Base-by-base conservation (phyloP, 495 filamentous ascomycete species). In the Aspergillus diversus region DNA sequence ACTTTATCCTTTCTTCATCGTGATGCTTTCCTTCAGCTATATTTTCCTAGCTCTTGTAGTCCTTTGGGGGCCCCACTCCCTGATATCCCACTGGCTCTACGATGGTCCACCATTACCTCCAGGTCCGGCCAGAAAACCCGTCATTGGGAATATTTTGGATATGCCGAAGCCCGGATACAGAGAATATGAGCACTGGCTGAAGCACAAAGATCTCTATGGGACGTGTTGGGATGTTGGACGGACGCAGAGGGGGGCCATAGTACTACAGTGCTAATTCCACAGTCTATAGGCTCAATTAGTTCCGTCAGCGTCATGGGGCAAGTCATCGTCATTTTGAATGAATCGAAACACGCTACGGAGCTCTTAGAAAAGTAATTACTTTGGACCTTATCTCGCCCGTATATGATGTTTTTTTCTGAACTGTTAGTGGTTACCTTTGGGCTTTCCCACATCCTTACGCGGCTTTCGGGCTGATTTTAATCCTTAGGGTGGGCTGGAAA, bases 301-400 rank as follows among this genome's bases (percentile, higher is more conserved):
- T 86, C 82, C 15, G 50, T 85, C 5, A 81, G 68, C 5, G 69
- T 81, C 1, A 47, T 80, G 34, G 81, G 80, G 4, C 69, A 77
- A 62, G 77, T 73, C 0, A 68, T 84, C 5, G 66, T 84, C 5
- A 77, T 84, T 55, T 57, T 84, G 33, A 76, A 84, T 51, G 78
- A 84, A 55, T 59, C 65, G 3, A 39, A 71, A n/a, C 15, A 79
- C 5, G 79, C 79, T 0, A 53, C 74, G 31, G 79, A 84, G 34
- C 64, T 84, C 5, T 32, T 84, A 46, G 77, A 80, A 48, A 81
- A 83, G 52, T 68, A 76, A 27, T 79, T 76, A 1, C 66, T 57
- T 4, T 77, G 71, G 27, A 82, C 55, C 81, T 78, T 0, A 48
- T 7, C 43, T n/a, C 43, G 43, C 43, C 43, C 43, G 9, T 5